These are phyloP conservation scores for Grosmannia huntii DNA, from an alignment of 2,329 filamentous ascomycete genomes.

Conservation along the genomic window DNA sequence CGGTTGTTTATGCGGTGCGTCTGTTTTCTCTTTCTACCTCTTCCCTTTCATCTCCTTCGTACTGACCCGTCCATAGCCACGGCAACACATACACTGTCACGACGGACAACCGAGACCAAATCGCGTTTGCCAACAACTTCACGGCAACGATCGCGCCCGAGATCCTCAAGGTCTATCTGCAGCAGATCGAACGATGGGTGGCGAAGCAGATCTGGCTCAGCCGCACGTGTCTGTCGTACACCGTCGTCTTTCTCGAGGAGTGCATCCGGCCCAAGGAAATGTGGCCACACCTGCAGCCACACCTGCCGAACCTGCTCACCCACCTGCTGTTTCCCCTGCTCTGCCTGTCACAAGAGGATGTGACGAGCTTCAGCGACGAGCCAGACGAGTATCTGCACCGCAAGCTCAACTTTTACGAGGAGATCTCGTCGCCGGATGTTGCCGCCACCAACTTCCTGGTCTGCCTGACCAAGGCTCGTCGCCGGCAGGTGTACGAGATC, in stretches of 20 bases:
- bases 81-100: conserved; percentile 71
- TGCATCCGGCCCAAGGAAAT: conserved; percentile 95
- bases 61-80: conserved; percentile 43
- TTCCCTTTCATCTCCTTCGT: not conserved
- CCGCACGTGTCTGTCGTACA: conserved; percentile 86
- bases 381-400: conserved; percentile 94
- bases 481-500: conserved; percentile 92
- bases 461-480: conserved; percentile 81
- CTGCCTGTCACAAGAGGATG: conserved; percentile 81
- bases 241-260: conserved; percentile 88
- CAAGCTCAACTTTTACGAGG: conserved; percentile 96
- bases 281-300: conserved; percentile 87
- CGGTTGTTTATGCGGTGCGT: conserved; percentile 77
- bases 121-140: conserved; percentile 80
- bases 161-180: conserved; percentile 87
- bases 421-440: conserved; percentile 88
- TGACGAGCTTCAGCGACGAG: conserved; percentile 87
- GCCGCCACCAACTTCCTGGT: conserved; percentile 95
- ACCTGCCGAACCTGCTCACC: conserved; percentile 83
- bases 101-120: conserved; percentile 59
- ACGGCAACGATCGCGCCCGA: conserved; percentile 85
- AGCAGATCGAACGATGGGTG: conserved; percentile 96
- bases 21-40: not conserved
- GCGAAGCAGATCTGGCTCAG: conserved; percentile 89
- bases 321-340: conserved; percentile 94